Conservation (phyloP, 345 rosid genomes). For the Populus nigra region DNA sequence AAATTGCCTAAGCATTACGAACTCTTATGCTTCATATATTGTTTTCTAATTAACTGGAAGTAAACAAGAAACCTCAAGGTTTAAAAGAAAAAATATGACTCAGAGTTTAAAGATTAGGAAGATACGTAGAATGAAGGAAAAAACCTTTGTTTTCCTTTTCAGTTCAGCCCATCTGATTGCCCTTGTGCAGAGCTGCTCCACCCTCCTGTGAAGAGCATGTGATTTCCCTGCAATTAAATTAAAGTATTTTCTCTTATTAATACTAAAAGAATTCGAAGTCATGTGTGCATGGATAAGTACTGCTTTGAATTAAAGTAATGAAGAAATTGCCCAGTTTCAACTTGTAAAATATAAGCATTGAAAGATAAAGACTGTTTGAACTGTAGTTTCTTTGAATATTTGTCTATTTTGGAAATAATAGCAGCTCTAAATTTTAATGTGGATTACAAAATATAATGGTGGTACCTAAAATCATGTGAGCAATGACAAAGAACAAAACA, state of each 20-base stretch:
- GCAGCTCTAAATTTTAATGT: not conserved
- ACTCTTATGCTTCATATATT: not conserved
- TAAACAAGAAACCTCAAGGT: not conserved
- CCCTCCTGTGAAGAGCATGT: slow-evolving; percentile 98
- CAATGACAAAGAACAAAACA: not conserved
- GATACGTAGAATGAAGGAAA: not conserved
- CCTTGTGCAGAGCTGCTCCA: slow-evolving; percentile 95
- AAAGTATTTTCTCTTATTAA: slow-evolving; percentile 1
- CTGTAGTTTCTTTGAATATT: not conserved
- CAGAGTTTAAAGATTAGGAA: not conserved
- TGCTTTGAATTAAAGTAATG: not conserved
- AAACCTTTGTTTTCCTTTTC: slow-evolving; percentile 88
- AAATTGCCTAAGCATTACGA: not conserved
- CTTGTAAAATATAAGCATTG: not conserved
- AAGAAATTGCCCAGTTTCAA: slow-evolving; percentile 1
- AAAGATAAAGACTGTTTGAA: not conserved
- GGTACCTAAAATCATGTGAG: not conserved
- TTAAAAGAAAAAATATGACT: not conserved
- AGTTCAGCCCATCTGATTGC: slow-evolving; percentile 94
- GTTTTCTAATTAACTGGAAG: not conserved
- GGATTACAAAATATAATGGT: not conserved
- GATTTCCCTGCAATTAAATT: slow-evolving; percentile 70
- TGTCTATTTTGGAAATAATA: not conserved
- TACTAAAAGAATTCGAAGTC: not conserved
- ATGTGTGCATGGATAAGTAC: not conserved